Evolutionary conservation across 495 filamentous ascomycete genomes (phyloP), one percentile per base, ranked within the genome.

Genomic region (Aspergillus biplanus): DNA sequence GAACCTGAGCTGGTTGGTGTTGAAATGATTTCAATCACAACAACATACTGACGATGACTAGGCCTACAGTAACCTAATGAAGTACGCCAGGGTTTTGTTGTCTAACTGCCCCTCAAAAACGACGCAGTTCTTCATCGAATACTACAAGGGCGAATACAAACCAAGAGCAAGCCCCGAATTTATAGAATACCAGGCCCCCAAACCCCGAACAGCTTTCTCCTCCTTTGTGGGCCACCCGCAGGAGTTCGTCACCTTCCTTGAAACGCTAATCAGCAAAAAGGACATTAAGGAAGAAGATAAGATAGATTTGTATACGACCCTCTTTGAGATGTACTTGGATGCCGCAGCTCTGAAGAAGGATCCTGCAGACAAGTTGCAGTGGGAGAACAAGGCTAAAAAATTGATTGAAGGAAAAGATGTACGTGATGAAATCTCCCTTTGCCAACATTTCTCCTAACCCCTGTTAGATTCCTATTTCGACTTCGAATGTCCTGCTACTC

Each of bases 281-380:
- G 75, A 85, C 27, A 74, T 95, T 5, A 86, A 84, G 31, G 79
- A 91, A 54, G 79, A 84, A 55, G 90, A 97, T 66, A 90, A 87
- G 67, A 81, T 86, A 7, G 96, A 98, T 73, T 86, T 99, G 46
- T 94, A 94, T 74, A 98, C 95, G 1, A 97, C 95, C 0, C 75
- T 99, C 33, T 98, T 99, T 71, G 95, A 99, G 71, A 97, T 98
- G 87, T 99, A 97, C 72, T 82, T 99, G 21, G 90, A 97, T 67
- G 92, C 91, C 59, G 90, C 93, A 46, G 90, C 85, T 66, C 81
- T 86, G n/a, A 88, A 87, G 67, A 89, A 86, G 65, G 86, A 88
- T 46, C 76, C 79, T 5, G 62, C 70, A 34, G 88, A 93, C 63
- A 88, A 86, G 65, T 83, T 89, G 61, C 83, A 89, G 61, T 99